Percentiles rank a stretch among this genome's conserved stretches.
Evolutionary conservation across 768 basidiomycete genomes (phyloP).

Genomic region (Tulasnella sp.): DNA sequence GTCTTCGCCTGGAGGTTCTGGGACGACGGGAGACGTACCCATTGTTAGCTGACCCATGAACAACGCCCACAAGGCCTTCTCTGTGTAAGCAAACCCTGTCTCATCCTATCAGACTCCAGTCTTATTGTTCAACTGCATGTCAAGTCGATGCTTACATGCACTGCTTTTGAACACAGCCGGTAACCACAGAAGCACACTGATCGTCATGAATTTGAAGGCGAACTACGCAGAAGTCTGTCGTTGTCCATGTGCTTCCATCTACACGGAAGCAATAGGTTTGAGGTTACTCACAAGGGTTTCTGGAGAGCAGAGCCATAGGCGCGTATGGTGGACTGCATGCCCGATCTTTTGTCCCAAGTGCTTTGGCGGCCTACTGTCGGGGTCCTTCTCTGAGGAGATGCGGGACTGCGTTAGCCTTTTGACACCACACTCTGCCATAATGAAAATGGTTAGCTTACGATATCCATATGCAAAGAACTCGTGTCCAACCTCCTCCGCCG

Average conservation of each 20-base stretch:
- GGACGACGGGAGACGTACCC: conserved; percentile 23
- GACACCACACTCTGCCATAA: too few relatives aligned
- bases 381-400: conserved; percentile 29
- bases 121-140: background rate
- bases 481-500: conserved; percentile 26
- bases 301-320: conserved; percentile 33
- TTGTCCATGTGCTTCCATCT: background rate
- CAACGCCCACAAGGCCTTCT: conserved; percentile 44
- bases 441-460: conserved; percentile 14
- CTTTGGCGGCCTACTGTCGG: conserved; percentile 38
- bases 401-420: background rate
- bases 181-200: conserved; percentile 42
- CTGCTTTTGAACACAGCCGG: conserved; percentile 34
- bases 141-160: conserved; percentile 31
- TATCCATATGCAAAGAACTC: conserved; percentile 21
- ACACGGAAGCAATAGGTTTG: too few relatives aligned
- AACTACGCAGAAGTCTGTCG: conserved; percentile 32
- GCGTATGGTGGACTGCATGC: conserved; percentile 27
- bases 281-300: conserved; percentile 30
- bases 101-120: too few relatives aligned
- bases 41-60: conserved; percentile 52
- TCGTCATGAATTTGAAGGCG: conserved; percentile 38
- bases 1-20: too few relatives aligned
- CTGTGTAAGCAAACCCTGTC: conserved; percentile 34
- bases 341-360: conserved; percentile 34